A percentile compares a stretch with the other conserved stretches of the same genome.
These are phyloP conservation scores for Excoecaria cochinchinensis DNA, from an alignment of 345 rosid species.

Conservation along the genomic window DNA sequence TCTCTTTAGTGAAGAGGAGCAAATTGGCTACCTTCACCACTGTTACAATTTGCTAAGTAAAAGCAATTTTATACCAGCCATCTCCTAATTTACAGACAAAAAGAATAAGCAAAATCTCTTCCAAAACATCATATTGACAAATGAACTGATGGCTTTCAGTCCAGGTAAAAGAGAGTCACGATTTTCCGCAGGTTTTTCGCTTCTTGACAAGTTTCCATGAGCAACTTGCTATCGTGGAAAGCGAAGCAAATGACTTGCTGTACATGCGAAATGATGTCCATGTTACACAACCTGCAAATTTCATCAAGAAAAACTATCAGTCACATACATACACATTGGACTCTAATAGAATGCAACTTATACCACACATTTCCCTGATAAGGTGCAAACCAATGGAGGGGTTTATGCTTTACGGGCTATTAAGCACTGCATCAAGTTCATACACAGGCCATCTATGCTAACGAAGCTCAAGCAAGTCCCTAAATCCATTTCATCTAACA, in stretches of 20 bases:
- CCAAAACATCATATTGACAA: conserved; percentile 13
- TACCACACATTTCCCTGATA: background rate
- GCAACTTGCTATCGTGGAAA: conserved; percentile 86
- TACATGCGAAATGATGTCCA: conserved; percentile 93
- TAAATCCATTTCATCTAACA: too few relatives aligned
- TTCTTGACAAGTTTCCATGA: conserved; percentile 96
- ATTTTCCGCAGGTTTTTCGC: conserved; percentile 87
- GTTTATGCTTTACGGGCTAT: too few relatives aligned
- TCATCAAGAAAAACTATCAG: conserved; percentile 5
- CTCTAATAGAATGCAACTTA: background rate
- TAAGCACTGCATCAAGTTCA: too few relatives aligned
- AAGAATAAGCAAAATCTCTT: conserved; percentile 22
- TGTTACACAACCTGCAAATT: conserved; percentile 79
- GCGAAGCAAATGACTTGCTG: conserved; percentile 99
- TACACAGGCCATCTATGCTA: too few relatives aligned
- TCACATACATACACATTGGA: background rate
- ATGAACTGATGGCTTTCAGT: conserved; percentile 40
- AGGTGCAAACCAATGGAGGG: background rate
- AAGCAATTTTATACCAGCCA: background rate
- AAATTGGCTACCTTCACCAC: conserved; percentile 22
- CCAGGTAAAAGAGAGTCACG: conserved; percentile 90
- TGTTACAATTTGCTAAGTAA: conserved; percentile 16
- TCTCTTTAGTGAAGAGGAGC: conserved; percentile 22
- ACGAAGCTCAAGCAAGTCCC: too few relatives aligned
- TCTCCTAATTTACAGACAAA: conserved; percentile 27